Evolutionary conservation across 2,329 filamentous ascomycete genomes (phyloP), one percentile per base, ranked within the genome.

Genomic region (Huntiella omanensis): DNA sequence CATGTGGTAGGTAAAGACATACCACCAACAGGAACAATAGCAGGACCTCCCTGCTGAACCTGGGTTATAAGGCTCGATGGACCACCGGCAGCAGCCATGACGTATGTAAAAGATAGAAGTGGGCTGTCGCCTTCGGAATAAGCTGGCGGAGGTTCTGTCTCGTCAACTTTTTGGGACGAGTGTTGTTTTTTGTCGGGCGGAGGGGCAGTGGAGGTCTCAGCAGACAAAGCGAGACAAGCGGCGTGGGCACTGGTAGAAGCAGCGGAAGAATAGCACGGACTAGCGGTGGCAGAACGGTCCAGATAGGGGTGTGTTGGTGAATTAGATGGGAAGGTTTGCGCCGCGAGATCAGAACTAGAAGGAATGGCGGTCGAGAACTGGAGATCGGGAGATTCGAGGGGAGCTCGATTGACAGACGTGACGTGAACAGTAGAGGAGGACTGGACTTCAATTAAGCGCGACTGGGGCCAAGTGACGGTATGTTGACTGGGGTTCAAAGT

Each of bases 1-100:
- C 22, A 28, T 28, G 22, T 28, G 6, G 22, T 28, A 28, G 22
- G 22, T 28, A 12, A 46, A 32, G 12, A 51, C 71, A 58, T 66
- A 86, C 83, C 83, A 75, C 83, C 85, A 51, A 96, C 70, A 47
- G 84, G 82, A 63, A 91, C 93, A 55, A 95, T 77, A 34, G 87
- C 83, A 56, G 86, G 83, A 43, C 82, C 87, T 54, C 82, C 82
- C 65, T 98, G 91, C 61, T 93, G 87, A 56, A 98, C 91, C 68
- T 98, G 91, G 64, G 91, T 98, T 67, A 98, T 93, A 60, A 98
- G 94, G 75, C 91, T 96, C 68, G 87, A 81, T 56, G 87, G 83
- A 67, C 87, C 88, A 71, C 88, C 88, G 65, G 88, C 87, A 62
- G 86, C 83, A 65, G 91, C 87, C 91, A 98, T 98, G 61, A 94